Base-by-base conservation (phyloP, 768 basidiomycete genomes). In the Paxillus involutus region DNA sequence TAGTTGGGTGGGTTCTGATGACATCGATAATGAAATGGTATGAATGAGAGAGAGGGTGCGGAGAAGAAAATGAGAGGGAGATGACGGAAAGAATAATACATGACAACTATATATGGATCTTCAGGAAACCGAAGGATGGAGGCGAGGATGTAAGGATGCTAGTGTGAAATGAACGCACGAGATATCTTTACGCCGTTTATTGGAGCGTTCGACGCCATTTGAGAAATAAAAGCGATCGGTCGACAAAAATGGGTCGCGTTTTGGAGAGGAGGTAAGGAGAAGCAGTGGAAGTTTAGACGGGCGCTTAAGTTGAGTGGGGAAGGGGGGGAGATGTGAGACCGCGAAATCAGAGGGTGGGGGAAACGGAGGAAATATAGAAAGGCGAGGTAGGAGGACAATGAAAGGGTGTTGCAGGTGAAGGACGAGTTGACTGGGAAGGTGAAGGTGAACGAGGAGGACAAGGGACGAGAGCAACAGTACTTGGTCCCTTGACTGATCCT, bases 101-200 rank as follows among this genome's bases (percentile, higher is more conserved):
- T 58, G 53, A 60, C 51, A 58, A 62, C 64, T 67, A 65, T 58
- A 67, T 66, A 68, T 64, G 68, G 63, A 58, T 56, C 57, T 51
- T 48, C 43, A 58, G 57, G 59, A 59, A 51, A 46, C 26, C 49
- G 50, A 53, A 55, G 51, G 44, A 39, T 48, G 52, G 45, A 24
- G 50, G 43, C 46, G 53, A 58, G 52, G 56, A 49, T 3, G 44
- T 12, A 61, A 40, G 62, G 55, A 59, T 49, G 49, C 48, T 42
- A 55, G 50, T 44, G 47, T 44, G 50, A 43, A 51, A 53, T 52
- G 56, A 44, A 87, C 89, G 76, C 71, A 91, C 89, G 81, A 71
- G 88, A 89, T 67, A 90, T 81, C 80, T 89, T 91, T 74, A 91
- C 86, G 64, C 89, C 89, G 73, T 91, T 91, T 76, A 91, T 89